Evolutionary conservation across 768 basidiomycete species (phyloP), one percentile per base, ranked within the genome.

Genomic region (Boletus rufocinnamomeus): DNA sequence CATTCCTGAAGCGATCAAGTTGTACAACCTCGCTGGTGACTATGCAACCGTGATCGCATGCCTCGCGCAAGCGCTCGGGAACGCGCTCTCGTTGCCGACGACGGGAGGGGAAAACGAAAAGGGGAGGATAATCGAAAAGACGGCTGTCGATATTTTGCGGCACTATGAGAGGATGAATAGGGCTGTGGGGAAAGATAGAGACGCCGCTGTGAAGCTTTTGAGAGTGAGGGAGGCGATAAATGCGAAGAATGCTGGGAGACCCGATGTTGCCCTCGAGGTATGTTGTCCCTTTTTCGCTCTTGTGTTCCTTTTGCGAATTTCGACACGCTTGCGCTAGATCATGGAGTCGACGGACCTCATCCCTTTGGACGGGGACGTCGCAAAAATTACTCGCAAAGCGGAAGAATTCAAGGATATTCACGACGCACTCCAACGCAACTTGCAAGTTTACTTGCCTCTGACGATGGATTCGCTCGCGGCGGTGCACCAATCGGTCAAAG

Each of bases 21-120:
- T 99, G 45, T 98, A 94, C 77, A 95, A 98, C 75, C 85, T 98
- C 38, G 95, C 95, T 1, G 91, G 92, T 35, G 91, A 95, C 62
- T 94, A 95, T 70, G 76, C 82, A 16, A 93, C 91, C 25, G 96
- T 98, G 54, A 84, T 98, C 43, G 80, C 85, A 8, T 92, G 91
- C 53, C 87, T 98, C 37, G 93, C 93, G 16, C 85, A 86, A 55
- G 92, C 93, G 2, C 80, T 99, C 2, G 93, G 95, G 17, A 89
- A 87, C 67, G 88, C 91, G 0, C 80, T 98, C 49, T 79, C 86
- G 3, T 82, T 89, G 63, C 84, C 87, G 0, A 69, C 71, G 46
- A 68, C 86, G 0, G 73, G 72, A n/a, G 69, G 73, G 50, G 75
- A 82, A 58, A 74, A 66, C 25, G 86, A 88, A 65, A 89, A 89